Conservation (phyloP, 306 rosid species). For the Pueraria montana region DNA sequence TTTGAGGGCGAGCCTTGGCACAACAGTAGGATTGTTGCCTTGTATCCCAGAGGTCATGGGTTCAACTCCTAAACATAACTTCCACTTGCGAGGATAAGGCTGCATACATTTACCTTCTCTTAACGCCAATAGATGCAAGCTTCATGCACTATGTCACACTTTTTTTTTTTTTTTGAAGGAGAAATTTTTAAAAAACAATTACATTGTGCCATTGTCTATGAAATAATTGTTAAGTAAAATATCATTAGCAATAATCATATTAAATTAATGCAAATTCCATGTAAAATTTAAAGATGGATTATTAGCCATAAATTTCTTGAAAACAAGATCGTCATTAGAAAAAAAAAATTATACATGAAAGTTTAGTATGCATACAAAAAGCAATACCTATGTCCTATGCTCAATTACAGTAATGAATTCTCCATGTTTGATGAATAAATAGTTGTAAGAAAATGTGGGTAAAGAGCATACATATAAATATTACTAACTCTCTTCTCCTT, state of each 20-base stretch:
- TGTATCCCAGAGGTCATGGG: not conserved
- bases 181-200: no score
- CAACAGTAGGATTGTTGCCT: not conserved
- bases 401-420: constrained; percentile 28
- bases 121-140: not conserved
- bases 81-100: not conserved
- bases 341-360: not conserved
- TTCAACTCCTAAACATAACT: not conserved
- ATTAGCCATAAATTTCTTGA: constrained; percentile 9
- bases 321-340: not conserved
- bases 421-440: constrained; percentile 17
- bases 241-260: not conserved
- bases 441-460: constrained; percentile 1
- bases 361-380: not conserved
- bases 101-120: not conserved
- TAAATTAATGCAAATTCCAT: not conserved
- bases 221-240: not conserved
- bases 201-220: not conserved
- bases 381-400: not conserved
- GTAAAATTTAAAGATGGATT: not conserved
- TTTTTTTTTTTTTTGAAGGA: no score
- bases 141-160: not conserved
- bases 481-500: constrained; percentile 48
- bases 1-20: not conserved
- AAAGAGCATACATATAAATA: constrained; percentile 42